Evolutionary conservation across 257 asterid species (phyloP).

Genomic region (Capsicum baccatum): DNA sequence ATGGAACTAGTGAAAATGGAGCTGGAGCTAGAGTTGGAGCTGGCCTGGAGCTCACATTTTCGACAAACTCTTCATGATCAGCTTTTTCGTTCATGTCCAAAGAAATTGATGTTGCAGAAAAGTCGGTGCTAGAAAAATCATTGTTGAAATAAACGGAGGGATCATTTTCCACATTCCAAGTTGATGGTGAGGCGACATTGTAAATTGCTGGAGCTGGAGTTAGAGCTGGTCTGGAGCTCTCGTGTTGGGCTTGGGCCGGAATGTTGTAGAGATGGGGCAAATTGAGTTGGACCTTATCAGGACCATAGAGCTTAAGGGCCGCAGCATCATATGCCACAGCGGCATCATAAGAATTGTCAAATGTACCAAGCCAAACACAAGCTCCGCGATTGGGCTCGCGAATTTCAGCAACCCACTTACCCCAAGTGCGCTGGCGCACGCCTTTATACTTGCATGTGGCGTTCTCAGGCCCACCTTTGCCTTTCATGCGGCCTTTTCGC

Average conservation of each 20-base stretch:
- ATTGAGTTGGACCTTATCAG: constrained; percentile 58
- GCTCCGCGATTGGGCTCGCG: constrained; percentile 86
- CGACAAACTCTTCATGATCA: too few relatives aligned
- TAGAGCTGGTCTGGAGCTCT: background rate
- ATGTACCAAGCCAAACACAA: constrained; percentile 89
- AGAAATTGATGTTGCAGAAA: background rate
- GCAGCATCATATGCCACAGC: constrained; percentile 80
- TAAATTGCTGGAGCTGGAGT: background rate
- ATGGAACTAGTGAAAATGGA: too few relatives aligned
- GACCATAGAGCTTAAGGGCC: constrained; percentile 66
- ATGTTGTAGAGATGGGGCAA: constrained; percentile 55
- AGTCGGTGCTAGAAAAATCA: background rate
- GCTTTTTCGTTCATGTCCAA: too few relatives aligned
- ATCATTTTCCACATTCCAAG: constrained; percentile 8
- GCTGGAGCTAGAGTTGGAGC: too few relatives aligned
- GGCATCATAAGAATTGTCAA: constrained; percentile 68
- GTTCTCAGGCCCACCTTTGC: constrained; percentile 92
- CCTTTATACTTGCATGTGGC: constrained; percentile 77
- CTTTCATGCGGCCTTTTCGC: constrained; percentile 84
- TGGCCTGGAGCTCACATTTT: too few relatives aligned
- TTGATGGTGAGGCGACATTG: background rate
- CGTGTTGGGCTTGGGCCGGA: background rate
- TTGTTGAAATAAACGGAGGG: background rate
- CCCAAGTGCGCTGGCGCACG: constrained; percentile 89
- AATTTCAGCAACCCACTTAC: constrained; percentile 91